Evolutionary conservation across 2,329 filamentous ascomycete genomes (phyloP), one percentile per base, ranked within the genome.

Genomic region (Plenodomus lindquistii): DNA sequence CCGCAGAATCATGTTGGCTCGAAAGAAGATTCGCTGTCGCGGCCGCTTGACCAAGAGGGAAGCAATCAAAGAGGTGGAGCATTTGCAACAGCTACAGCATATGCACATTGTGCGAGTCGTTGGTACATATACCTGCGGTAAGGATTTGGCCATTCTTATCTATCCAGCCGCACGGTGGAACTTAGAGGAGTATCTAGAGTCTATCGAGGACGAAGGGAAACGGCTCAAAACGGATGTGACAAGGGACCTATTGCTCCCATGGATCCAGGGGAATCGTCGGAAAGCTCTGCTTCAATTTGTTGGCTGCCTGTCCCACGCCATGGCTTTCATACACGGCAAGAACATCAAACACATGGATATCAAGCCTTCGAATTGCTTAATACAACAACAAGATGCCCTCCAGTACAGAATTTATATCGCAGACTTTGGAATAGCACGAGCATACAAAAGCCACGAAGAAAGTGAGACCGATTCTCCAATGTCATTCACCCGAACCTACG

Each of bases 321-420:
- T 64, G 3, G 4, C 15, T 0, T 62, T 48, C 37, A 56, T 67
- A 1, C 63, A 65, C 36, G 10, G 20, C 2, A 16, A 38, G 0
- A 29, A 40, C 7, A 45, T 59, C 2, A 65, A 63, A 21, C 62
- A 67, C 40, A 63, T 60, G 61, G 61, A 66, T 24, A 63, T 67
- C 52, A 62, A 65, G 22, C 63, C 62, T 1, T 39, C 54, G 24
- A 67, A 66, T 19, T 20, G 65, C 1, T 50, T 67, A 0, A 52
- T 67, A 2, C 54, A 54, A 16, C 15, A 44, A n/a, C 19, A 16
- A 13, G 17, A 16, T 4, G 38, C 34, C 4, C 18, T 20, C 5
- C 1, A 2, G 2, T 60, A 41, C 47, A 52, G 40, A 20, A 44
- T 66, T 7, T 63, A 65, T 22, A 36, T 67, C 16, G 55, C 62